Conservation (phyloP, 495 filamentous ascomycete genomes). For the Hypoxylon perforatum region DNA sequence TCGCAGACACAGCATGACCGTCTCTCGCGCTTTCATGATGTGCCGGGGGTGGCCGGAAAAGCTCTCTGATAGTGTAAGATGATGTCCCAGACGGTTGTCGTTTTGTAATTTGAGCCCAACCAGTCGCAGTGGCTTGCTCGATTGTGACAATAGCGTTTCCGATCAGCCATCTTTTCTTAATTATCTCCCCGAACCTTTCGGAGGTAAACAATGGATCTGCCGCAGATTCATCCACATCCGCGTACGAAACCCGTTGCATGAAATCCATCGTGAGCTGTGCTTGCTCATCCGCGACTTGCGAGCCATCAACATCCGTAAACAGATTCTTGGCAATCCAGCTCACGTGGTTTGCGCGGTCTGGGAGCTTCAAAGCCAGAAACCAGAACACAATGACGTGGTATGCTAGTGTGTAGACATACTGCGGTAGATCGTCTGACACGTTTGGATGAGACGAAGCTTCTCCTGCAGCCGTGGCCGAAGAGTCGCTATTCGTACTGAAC, state of each 20-base stretch:
- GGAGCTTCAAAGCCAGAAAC: conserved; percentile 88
- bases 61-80: conserved; percentile 77
- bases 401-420: conserved; percentile 91
- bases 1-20: conserved; percentile 55
- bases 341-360: conserved; percentile 84
- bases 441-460: conserved; percentile 50
- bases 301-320: conserved; percentile 77
- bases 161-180: conserved; percentile 84
- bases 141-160: conserved; percentile 89
- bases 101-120: conserved; percentile 82
- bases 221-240: conserved; percentile 78
- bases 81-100: conserved; percentile 87
- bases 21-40: conserved; percentile 61
- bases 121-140: conserved; percentile 78
- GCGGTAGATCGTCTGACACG: conserved; percentile 73
- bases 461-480: conserved; percentile 21
- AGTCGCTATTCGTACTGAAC: conserved; percentile 43
- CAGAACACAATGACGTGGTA: conserved; percentile 97
- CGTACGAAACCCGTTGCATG: conserved; percentile 91
- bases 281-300: conserved; percentile 86
- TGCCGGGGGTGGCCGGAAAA: conserved; percentile 72
- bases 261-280: conserved; percentile 94
- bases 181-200: conserved; percentile 72
- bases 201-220: conserved; percentile 72
- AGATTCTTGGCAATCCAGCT: conserved; percentile 93